Evolutionary conservation across 306 rosid genomes (phyloP).

Genomic region (Quercus alba): DNA sequence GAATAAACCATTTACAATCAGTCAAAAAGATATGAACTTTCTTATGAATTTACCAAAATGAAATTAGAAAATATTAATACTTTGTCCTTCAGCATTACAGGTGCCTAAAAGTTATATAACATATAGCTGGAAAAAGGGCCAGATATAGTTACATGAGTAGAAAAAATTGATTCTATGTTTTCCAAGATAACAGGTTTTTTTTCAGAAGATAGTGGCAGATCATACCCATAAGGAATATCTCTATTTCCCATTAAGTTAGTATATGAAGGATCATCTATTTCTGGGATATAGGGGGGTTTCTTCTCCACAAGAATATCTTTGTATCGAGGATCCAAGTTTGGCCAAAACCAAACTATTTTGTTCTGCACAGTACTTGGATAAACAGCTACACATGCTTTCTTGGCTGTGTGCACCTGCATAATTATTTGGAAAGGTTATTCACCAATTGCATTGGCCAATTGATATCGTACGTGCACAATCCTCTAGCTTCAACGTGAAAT

Average conservation of each 20-base stretch:
- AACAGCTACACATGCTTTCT: constrained; percentile 74
- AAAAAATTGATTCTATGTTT: not conserved
- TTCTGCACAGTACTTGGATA: constrained; percentile 81
- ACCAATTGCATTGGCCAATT: constrained; percentile 7
- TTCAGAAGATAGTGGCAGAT: constrained; percentile 10
- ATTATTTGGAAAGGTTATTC: constrained; percentile 17
- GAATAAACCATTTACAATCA: not conserved
- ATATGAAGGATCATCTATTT: constrained; percentile 72
- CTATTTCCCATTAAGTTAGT: constrained; percentile 55
- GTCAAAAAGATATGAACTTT: not conserved
- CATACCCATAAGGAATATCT: constrained; percentile 81
- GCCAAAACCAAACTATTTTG: constrained; percentile 90
- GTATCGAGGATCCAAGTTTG: constrained; percentile 72
- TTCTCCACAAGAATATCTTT: constrained; percentile 56
- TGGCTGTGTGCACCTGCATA: constrained; percentile 65
- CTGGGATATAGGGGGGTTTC: constrained; percentile 63
- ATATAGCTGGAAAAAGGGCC: not conserved
- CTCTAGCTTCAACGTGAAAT: not conserved
- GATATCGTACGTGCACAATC: not conserved
- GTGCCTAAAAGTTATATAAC: not conserved
- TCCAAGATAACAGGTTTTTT: not conserved
- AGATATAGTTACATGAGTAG: not conserved
- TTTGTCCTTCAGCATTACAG: not conserved
- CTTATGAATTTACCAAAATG: not conserved
- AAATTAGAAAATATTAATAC: not conserved